Evolutionary conservation across 2,329 filamentous ascomycete genomes (phyloP), one percentile per base, ranked within the genome.

Genomic region (Chaetothyriales sp.): DNA sequence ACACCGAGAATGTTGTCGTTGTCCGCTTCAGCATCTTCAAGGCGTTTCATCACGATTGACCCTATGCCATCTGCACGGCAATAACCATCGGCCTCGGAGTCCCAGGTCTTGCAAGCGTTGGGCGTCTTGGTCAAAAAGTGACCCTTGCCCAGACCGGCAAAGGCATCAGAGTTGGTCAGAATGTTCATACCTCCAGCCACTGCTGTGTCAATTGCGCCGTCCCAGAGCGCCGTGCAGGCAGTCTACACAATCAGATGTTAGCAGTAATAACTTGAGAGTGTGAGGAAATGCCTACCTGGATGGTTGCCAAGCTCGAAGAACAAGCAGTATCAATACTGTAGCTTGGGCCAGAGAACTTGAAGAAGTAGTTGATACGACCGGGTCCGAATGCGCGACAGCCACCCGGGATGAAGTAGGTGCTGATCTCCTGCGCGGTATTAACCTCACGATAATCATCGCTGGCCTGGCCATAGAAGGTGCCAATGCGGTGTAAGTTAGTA

Each of bases 161-260:
- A 66, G 44, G 53, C 60, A 49, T 54, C 59, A 53, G 47, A 60
- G 47, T 18, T 85, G 51, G 82, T 85, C 67, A 86, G 73, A 57
- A 85, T 79, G 46, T 83, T 85, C 13, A 83, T 69, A 56, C 85
- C 85, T 53, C 85, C 85, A 4, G 83, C 82, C 44, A 85, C 77
- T 2, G 83, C 85, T 8, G 81, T 86, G 61, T 88, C 83, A 54
- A 80, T 83, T 58, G 88, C 84, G 51, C 78, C 77, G 5, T 77
- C 73, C 77, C 80, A 82, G 18, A 86, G 69, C 0, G 82, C 40
- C 85, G 77, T 0, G 80, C 80, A 2, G 81, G 78, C 1, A 82
- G 70, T 4, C 83, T 71, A 51, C 77, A 80, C 0, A n/a, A n/a
- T n/a, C n/a, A n/a, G n/a, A n/a, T n/a, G n/a, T n/a, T n/a, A n/a